These are phyloP conservation scores for Colletotrichum orbiculare DNA, from an alignment of 2,329 filamentous ascomycete species.

Conservation along the genomic window DNA sequence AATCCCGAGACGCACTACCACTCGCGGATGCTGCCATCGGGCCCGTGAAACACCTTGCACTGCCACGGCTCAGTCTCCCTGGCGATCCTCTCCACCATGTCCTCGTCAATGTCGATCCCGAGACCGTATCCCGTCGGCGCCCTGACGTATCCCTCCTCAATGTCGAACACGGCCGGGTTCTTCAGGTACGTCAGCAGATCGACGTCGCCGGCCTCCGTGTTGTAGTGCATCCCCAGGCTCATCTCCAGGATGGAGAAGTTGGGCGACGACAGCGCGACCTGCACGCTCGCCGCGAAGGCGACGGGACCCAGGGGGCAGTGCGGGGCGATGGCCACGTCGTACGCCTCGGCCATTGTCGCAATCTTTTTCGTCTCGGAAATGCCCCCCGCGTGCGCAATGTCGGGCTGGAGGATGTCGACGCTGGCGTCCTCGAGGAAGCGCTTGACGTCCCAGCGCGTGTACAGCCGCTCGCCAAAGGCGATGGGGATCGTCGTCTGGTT, in stretches of 20 bases:
- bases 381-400: constrained; percentile 72
- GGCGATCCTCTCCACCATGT: constrained; percentile 64
- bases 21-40: constrained; percentile 67
- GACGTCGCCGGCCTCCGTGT: constrained; percentile 53
- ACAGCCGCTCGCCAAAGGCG: constrained; percentile 72
- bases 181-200: constrained; percentile 71
- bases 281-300: constrained; percentile 72
- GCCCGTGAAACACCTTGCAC: constrained; percentile 67
- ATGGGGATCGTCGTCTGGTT: constrained; percentile 68
- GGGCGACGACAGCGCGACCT: constrained; percentile 64
- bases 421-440: constrained; percentile 70
- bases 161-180: constrained; percentile 67
- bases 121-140: constrained; percentile 64
- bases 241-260: constrained; percentile 77
- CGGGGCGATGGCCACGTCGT: constrained; percentile 73
- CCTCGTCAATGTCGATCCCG: constrained; percentile 74
- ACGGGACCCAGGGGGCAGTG: constrained; percentile 75
- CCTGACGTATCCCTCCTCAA: constrained; percentile 66
- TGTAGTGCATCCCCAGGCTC: constrained; percentile 78
- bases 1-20: constrained; percentile 54
- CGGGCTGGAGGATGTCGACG: constrained; percentile 74
- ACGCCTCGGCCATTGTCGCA: constrained; percentile 72
- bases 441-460: constrained; percentile 74
- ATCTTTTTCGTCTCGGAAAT: constrained; percentile 73
- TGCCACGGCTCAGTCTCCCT: constrained; percentile 64